Conservation (phyloP, 73 alveolate species). For the Paraurostyla sp. region DNA sequence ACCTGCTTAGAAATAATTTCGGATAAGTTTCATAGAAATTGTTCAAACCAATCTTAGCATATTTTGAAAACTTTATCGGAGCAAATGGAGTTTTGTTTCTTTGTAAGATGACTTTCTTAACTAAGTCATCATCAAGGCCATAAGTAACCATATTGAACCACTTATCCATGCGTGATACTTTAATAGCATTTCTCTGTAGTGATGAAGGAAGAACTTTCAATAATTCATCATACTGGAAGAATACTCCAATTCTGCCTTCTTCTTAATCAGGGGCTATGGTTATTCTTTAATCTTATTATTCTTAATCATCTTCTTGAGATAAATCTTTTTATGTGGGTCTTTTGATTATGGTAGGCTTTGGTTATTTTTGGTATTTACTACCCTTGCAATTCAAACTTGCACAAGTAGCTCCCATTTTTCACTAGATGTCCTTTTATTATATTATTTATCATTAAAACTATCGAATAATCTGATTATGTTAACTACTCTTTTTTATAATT, state of each 20-base stretch:
- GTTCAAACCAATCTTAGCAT: constrained; percentile 53
- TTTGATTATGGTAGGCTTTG: constrained; percentile 42
- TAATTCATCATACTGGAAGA: not conserved
- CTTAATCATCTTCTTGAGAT: not conserved
- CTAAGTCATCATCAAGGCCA: constrained; percentile 45
- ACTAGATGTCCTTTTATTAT: constrained; percentile 2
- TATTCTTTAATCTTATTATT: not conserved
- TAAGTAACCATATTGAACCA: constrained; percentile 51
- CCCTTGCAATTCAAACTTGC: constrained; percentile 15
- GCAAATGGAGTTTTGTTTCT: not conserved
- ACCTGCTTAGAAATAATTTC: constrained; percentile 41
- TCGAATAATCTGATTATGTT: not conserved
- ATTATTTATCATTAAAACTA: not conserved
- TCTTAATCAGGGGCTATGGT: not conserved
- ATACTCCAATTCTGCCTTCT: constrained; percentile 34
- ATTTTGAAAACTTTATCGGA: not conserved
- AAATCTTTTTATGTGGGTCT: constrained; percentile 23
- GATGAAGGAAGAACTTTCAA: not conserved
- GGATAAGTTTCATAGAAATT: constrained; percentile 66
- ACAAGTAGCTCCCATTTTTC: constrained; percentile 59
- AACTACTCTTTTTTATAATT: too few relatives aligned
- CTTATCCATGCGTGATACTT: constrained; percentile 18
- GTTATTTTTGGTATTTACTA: constrained; percentile 17
- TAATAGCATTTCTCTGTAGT: not conserved
- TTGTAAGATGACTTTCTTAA: not conserved